phyloP scores from a whole-genome alignment of 345 rosid species.

The Bruguiera sexangula region DNA sequence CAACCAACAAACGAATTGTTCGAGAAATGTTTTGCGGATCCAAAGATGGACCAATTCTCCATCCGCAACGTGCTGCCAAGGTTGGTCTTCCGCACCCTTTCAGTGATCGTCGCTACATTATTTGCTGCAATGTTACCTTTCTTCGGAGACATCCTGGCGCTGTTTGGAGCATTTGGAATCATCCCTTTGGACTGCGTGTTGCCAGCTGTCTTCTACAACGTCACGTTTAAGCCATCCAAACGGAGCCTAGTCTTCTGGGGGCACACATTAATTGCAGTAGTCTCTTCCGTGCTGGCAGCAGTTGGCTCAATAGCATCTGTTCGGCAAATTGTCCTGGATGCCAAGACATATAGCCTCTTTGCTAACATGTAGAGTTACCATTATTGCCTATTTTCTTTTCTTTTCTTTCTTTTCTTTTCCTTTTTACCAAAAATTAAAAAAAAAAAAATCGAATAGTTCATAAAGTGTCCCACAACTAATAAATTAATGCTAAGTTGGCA shows the following conservation, averaged over 20 bases:
- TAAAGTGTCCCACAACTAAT: too few relatives aligned
- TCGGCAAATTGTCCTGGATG: slow-evolving; percentile 45
- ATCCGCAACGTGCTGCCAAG: slow-evolving; percentile 38
- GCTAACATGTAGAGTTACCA: slow-evolving; percentile 25
- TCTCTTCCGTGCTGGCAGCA: slow-evolving; percentile 27
- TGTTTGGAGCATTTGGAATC: slow-evolving; percentile 47
- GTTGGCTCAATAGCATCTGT: slow-evolving; percentile 42
- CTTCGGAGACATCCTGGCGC: slow-evolving; percentile 50
- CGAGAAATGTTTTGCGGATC: slow-evolving; percentile 36
- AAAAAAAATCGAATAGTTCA: too few relatives aligned
- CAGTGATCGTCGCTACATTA: slow-evolving; percentile 27
- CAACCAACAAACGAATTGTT: slow-evolving; percentile 51
- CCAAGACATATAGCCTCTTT: slow-evolving; percentile 38
- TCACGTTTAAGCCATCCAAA: slow-evolving; percentile 46
- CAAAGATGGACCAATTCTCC: slow-evolving; percentile 41
- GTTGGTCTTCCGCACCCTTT: slow-evolving; percentile 33
- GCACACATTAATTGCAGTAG: slow-evolving; percentile 33
- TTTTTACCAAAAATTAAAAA: too few relatives aligned
- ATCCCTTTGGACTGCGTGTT: slow-evolving; percentile 42
- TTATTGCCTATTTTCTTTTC: too few relatives aligned
- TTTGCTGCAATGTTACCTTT: slow-evolving; percentile 53
- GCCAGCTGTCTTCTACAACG: slow-evolving; percentile 45
- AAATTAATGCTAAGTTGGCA: too few relatives aligned
- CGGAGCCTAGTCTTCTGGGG: slow-evolving; percentile 33
- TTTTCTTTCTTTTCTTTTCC: too few relatives aligned